phyloP scores from a whole-genome alignment of 805 yeast species.

The Starmerella apicola region DNA sequence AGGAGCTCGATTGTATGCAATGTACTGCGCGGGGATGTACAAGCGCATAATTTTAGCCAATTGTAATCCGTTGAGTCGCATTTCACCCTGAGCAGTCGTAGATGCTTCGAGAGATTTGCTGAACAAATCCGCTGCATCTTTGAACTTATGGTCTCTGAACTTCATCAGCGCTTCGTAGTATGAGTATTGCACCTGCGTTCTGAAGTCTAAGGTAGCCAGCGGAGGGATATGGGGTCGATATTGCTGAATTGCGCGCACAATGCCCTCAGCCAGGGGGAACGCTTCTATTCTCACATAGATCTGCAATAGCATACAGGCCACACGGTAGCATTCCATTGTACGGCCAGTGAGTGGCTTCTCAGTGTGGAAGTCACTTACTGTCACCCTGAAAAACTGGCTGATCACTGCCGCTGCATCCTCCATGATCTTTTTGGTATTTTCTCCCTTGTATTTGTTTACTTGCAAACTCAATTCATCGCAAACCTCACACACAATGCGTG shows the following conservation, averaged over 20 bases:
- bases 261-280: constrained; percentile 19
- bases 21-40: constrained; percentile 15
- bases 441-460: too few relatives aligned
- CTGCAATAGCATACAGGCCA: constrained; percentile 14
- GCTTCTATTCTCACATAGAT: constrained; percentile 19
- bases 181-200: constrained; percentile 11
- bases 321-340: constrained; percentile 14
- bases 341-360: constrained; percentile 15
- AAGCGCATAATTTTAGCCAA: constrained; percentile 15
- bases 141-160: constrained; percentile 15
- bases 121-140: constrained; percentile 8
- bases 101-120: constrained; percentile 4
- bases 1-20: constrained; percentile 11
- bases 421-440: not conserved
- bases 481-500: too few relatives aligned
- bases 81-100: not conserved
- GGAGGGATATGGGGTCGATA: constrained; percentile 14
- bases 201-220: constrained; percentile 5
- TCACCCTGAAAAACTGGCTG: constrained; percentile 14
- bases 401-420: constrained; percentile 10
- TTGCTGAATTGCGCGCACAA: constrained; percentile 13
- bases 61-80: constrained; percentile 2
- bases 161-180: constrained; percentile 18
- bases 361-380: constrained; percentile 11
- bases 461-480: too few relatives aligned